Evolutionary conservation across 2,329 filamentous ascomycete species (phyloP).

Genomic region (Chaetomiaceae sp.): DNA sequence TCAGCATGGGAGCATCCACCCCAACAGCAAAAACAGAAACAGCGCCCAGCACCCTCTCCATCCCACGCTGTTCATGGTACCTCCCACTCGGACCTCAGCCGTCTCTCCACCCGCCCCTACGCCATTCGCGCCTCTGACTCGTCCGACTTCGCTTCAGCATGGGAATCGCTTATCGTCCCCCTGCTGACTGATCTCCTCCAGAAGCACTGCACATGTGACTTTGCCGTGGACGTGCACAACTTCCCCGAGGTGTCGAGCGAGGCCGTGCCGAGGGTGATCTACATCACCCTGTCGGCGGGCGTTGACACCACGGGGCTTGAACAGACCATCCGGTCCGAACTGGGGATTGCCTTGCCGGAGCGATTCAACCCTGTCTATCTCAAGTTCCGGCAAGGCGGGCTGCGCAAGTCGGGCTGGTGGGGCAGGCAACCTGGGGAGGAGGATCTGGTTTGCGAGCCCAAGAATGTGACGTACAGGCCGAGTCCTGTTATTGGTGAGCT

Average conservation of each 20-base stretch:
- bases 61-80: neutral
- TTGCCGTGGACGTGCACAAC: constrained; percentile 20
- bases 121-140: constrained; percentile 4
- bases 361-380: constrained; percentile 9
- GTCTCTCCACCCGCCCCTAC: constrained; percentile 11
- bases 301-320: constrained; percentile 1
- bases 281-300: constrained; percentile 9
- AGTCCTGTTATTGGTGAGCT: constrained; percentile 14
- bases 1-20: neutral
- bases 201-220: constrained; percentile 12
- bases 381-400: constrained; percentile 11
- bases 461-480: constrained; percentile 12
- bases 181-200: constrained; percentile 11
- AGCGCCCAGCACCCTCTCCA: neutral
- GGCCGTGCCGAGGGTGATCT: constrained; percentile 16
- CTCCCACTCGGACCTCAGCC: neutral
- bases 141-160: constrained; percentile 15
- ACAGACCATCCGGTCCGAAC: constrained; percentile 1
- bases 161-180: constrained; percentile 12
- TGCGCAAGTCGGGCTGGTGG: neutral
- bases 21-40: no score
- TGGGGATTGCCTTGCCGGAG: constrained; percentile 3
- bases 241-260: constrained; percentile 16
- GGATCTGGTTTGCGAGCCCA: constrained; percentile 13
- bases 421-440: neutral